A percentile compares a stretch with the other conserved stretches of the same genome.
These are phyloP conservation scores for Patellifolia procumbens DNA, from an alignment of 179 eudicot species.

Conservation along the genomic window DNA sequence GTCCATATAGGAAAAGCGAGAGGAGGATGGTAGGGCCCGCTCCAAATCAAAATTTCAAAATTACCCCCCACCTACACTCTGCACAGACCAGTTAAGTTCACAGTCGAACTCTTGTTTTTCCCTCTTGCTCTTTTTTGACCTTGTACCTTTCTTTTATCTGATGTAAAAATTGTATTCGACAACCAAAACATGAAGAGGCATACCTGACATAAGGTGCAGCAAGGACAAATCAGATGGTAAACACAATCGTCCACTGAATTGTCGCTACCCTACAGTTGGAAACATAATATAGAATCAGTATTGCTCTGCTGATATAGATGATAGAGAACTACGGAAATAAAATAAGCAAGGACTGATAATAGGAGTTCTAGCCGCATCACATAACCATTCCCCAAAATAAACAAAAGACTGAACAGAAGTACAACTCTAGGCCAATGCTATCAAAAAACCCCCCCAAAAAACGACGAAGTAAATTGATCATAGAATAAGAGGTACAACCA, in stretches of 20 bases:
- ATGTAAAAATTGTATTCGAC: neutral
- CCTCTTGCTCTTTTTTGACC: too few species aligned
- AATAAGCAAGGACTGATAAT: neutral
- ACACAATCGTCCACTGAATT: constrained; percentile 72
- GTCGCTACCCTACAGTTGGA: constrained; percentile 61
- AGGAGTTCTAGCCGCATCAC: neutral
- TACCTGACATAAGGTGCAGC: constrained; percentile 86
- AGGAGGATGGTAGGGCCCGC: too few species aligned
- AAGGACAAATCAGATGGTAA: constrained; percentile 82
- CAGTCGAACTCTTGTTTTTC: too few species aligned
- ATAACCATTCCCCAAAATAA: neutral
- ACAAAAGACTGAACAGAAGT: too few species aligned
- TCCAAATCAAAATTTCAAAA: too few species aligned
- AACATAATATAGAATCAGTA: constrained; percentile 19
- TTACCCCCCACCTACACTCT: too few species aligned
- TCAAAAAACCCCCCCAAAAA: too few species aligned
- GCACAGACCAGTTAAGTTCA: too few species aligned
- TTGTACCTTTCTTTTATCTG: neutral
- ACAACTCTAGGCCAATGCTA: too few species aligned
- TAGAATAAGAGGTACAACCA: neutral
- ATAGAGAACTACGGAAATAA: neutral
- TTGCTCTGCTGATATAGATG: neutral
- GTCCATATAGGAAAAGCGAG: too few species aligned
- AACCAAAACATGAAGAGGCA: constrained; percentile 9
- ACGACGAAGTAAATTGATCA: too few species aligned